These are phyloP conservation scores for Paracoccidioides brasiliensis DNA, from an alignment of 2,329 filamentous ascomycete species.

Conservation along the genomic window DNA sequence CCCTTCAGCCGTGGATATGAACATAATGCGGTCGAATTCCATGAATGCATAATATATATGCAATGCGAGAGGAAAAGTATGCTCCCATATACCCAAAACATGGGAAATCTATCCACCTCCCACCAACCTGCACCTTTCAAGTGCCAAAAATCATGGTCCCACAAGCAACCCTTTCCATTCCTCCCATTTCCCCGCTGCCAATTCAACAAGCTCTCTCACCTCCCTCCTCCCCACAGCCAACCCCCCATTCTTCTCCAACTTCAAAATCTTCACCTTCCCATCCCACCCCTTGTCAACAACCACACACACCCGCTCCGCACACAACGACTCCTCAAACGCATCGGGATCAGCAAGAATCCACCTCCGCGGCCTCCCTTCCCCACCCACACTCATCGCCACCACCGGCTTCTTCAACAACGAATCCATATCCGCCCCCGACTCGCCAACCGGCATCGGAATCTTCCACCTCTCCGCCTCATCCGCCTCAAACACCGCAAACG, in stretches of 20 bases:
- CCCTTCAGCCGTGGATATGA: no score
- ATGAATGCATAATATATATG: no score
- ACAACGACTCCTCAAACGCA: slow-evolving; percentile 74
- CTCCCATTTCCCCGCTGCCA: slow-evolving; percentile 52
- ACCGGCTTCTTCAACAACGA: slow-evolving; percentile 37
- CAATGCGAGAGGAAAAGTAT: background rate
- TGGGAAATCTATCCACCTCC: background rate
- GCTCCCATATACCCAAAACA: no score
- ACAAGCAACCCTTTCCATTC: slow-evolving; percentile 38
- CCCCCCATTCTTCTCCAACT: slow-evolving; percentile 75
- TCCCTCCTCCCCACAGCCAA: slow-evolving; percentile 51
- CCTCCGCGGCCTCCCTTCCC: slow-evolving; percentile 36
- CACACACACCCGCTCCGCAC: slow-evolving; percentile 68
- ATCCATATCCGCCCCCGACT: slow-evolving; percentile 20
- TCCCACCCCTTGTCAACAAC: slow-evolving; percentile 53
- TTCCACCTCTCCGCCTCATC: slow-evolving; percentile 30
- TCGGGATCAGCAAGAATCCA: slow-evolving; percentile 87
- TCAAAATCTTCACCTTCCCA: slow-evolving; percentile 44
- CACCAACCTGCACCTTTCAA: background rate
- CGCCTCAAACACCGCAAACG: slow-evolving; percentile 64
- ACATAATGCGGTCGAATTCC: no score
- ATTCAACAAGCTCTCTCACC: slow-evolving; percentile 45
- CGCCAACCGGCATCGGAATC: slow-evolving; percentile 23
- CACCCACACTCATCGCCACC: slow-evolving; percentile 11
- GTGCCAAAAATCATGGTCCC: slow-evolving; percentile 1